Percentiles rank a stretch among this genome's conserved stretches.
Conservation (phyloP, 495 filamentous ascomycete genomes). For the Xylaria venustula region DNA sequence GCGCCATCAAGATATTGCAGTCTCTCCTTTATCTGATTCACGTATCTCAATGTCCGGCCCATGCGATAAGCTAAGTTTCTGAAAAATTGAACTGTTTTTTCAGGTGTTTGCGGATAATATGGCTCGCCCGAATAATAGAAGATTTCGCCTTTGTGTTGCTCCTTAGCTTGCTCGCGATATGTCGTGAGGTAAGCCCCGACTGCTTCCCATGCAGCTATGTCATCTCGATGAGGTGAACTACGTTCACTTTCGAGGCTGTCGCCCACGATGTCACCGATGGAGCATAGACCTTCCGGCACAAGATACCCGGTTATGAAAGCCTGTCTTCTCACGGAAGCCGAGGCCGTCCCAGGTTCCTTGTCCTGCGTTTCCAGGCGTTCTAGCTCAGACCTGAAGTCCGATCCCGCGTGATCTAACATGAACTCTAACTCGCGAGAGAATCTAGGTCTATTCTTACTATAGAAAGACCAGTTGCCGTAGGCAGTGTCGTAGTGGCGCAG, state of each 20-base stretch:
- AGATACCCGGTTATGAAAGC: slow-evolving; percentile 7
- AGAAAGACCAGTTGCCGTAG: slow-evolving; percentile 11
- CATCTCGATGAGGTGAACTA: neutral
- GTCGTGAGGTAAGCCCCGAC: slow-evolving; percentile 3
- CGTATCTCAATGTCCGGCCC: slow-evolving; percentile 27
- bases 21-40: slow-evolving; percentile 17
- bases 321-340: neutral
- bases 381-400: neutral
- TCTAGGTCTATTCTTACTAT: neutral
- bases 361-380: slow-evolving; percentile 1
- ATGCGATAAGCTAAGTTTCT: slow-evolving; percentile 30
- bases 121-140: neutral
- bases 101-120: slow-evolving; percentile 11
- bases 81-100: slow-evolving; percentile 29
- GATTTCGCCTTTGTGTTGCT: neutral
- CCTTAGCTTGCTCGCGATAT: slow-evolving; percentile 2
- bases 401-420: slow-evolving; percentile 12
- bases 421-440: slow-evolving; percentile 11
- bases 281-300: slow-evolving; percentile 1
- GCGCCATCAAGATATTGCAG: slow-evolving; percentile 13
- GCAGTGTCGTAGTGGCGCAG: slow-evolving; percentile 9
- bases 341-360: neutral
- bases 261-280: neutral
- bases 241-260: slow-evolving; percentile 1
- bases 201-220: slow-evolving; percentile 11